These are phyloP conservation scores for Rhododendron griersonianum DNA, from an alignment of 148 eudicot genomes.

Conservation along the genomic window DNA sequence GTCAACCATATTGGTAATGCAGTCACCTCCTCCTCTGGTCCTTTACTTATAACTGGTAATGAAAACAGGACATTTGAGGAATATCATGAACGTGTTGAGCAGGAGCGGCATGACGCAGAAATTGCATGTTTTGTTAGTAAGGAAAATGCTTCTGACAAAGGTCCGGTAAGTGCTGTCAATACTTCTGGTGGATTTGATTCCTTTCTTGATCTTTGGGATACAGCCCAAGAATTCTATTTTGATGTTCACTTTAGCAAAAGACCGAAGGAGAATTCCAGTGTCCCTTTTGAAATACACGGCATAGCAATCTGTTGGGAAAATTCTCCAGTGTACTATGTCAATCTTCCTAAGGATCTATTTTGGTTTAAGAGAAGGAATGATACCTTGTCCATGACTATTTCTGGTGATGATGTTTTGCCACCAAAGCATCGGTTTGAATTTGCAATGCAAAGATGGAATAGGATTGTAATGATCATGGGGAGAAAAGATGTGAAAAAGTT, in stretches of 20 bases:
- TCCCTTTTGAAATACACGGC: conserved; percentile 77
- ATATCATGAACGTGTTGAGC: conserved; percentile 16
- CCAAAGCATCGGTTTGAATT: conserved; percentile 33
- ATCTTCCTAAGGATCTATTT: conserved; percentile 70
- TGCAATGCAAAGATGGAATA: conserved; percentile 62
- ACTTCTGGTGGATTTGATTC: conserved; percentile 62
- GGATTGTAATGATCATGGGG: conserved; percentile 50
- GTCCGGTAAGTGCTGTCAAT: conserved; percentile 62
- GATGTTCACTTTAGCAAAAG: conserved; percentile 82
- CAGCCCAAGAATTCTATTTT: conserved; percentile 57
- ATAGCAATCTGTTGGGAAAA: conserved; percentile 84
- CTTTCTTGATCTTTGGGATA: conserved; percentile 81
- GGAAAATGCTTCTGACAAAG: conserved; percentile 36
- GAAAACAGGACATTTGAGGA: conserved; percentile 17
- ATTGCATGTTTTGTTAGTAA: conserved; percentile 21
- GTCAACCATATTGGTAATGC: conserved; percentile 12
- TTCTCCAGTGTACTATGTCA: conserved; percentile 83
- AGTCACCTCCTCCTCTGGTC: conserved; percentile 8
- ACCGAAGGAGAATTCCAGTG: conserved; percentile 43
- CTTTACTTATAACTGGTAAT: conserved; percentile 13
- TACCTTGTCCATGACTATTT: conserved; percentile 17
- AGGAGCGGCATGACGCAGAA: conserved; percentile 15
- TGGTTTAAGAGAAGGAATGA: conserved; percentile 27
- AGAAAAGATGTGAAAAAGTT: conserved; percentile 54
- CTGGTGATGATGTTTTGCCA: conserved; percentile 24